Evolutionary conservation across 768 basidiomycete species (phyloP), one percentile per base, ranked within the genome.

Genomic region (Auriscalpium microsporum): DNA sequence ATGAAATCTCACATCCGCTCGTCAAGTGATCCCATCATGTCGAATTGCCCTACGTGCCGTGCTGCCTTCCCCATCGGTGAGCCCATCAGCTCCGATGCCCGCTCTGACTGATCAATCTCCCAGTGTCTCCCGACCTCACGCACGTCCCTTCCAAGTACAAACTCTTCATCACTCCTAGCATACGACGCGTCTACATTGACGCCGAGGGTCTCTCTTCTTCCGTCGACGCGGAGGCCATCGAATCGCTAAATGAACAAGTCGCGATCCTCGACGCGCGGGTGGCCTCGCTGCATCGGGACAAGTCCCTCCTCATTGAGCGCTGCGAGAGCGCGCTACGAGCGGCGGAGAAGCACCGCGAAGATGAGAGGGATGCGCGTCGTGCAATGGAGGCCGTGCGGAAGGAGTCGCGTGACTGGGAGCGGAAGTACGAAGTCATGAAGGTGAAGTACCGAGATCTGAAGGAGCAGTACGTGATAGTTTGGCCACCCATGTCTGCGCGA

Each of bases 11-110:
- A 62, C 19, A 17, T 53, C 11, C 46, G 46, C 14, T 6, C 21
- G 10, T 57, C 56, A 1, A 11, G 17, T 9, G 6, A 56, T 23
- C n/a, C 47, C 9, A 48, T 44, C 34, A 42, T 46, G 19, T 45
- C 59, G 3, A 56, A 8, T 9, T 62, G 61, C 33, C 58, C 61
- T 3, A 55, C 56, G 19, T 60, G 61, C 45, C 58, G 58, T 1
- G 36, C 56, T 8, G 23, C 40, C 1, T 60, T 62, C 17, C 53
- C 60, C 7, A 48, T 44, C 14, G 58, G 60, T 60, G 48, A 1
- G 35, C 34, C 17, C 9, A 13, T 1, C 2, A 34, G 3, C 38
- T 14, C 38, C 33, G 13, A 8, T 2, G 45, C 11, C 0, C 34
- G 21, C 11, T 21, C 37, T 3, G 33, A 36, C 48, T 50, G 35